These are phyloP conservation scores for Veloboletus limbatus DNA, from an alignment of 1,284 basidiomycete genomes.

Conservation along the genomic window DNA sequence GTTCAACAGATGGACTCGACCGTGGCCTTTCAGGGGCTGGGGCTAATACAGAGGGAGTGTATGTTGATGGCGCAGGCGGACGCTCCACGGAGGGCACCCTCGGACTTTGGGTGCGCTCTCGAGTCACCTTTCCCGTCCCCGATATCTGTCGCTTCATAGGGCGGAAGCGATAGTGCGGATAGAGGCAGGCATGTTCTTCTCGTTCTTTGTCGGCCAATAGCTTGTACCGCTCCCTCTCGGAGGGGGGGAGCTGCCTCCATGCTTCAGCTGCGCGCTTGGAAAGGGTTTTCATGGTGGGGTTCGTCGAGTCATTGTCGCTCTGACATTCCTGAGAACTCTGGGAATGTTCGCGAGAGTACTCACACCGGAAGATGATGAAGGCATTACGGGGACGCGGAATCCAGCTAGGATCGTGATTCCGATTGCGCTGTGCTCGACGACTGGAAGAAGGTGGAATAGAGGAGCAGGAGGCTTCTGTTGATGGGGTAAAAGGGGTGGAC, in stretches of 20 bases:
- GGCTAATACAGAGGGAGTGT: slow-evolving; percentile 23
- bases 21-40: slow-evolving; percentile 7
- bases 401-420: slow-evolving; percentile 51
- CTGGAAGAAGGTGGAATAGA: slow-evolving; percentile 31
- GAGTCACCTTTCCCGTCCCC: slow-evolving; percentile 26
- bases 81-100: background rate
- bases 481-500: background rate
- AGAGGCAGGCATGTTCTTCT: slow-evolving; percentile 47
- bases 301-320: slow-evolving; percentile 19
- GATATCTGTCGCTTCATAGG: slow-evolving; percentile 43
- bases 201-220: slow-evolving; percentile 50
- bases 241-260: slow-evolving; percentile 49
- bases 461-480: background rate
- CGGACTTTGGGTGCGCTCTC: slow-evolving; percentile 14
- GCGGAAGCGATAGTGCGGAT: slow-evolving; percentile 63
- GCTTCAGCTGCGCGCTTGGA: slow-evolving; percentile 63
- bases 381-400: slow-evolving; percentile 84
- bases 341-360: slow-evolving; percentile 51
- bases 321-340: slow-evolving; percentile 18
- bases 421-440: slow-evolving; percentile 34
- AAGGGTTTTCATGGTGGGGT: slow-evolving; percentile 41
- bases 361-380: slow-evolving; percentile 86
- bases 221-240: slow-evolving; percentile 50
- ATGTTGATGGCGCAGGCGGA: background rate
- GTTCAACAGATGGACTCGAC: slow-evolving; percentile 4